These are phyloP conservation scores for Cryptococcus sp. DNA, from an alignment of 1,284 basidiomycete species.

Conservation along the genomic window DNA sequence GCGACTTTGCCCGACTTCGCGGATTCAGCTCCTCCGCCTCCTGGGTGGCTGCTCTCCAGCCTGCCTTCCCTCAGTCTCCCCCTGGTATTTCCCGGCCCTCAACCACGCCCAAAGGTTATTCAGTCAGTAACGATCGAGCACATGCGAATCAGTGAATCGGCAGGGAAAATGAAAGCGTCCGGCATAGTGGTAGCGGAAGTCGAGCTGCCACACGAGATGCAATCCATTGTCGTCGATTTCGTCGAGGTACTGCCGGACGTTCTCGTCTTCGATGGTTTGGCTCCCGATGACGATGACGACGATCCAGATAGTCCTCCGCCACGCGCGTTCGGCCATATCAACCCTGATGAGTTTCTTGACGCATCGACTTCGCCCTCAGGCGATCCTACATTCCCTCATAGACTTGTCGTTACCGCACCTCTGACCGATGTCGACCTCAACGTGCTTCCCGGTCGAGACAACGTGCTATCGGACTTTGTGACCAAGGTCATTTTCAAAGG, in stretches of 20 bases:
- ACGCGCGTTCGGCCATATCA: slow-evolving; percentile 34
- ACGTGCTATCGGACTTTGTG: slow-evolving; percentile 47
- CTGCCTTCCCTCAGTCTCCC: slow-evolving; percentile 35
- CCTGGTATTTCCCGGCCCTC: slow-evolving; percentile 48
- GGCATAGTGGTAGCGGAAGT: slow-evolving; percentile 48
- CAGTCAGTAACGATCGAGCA: slow-evolving; percentile 48
- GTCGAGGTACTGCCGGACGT: slow-evolving; percentile 47
- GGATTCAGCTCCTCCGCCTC: slow-evolving; percentile 21
- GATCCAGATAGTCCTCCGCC: slow-evolving; percentile 22
- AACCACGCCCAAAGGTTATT: slow-evolving; percentile 46
- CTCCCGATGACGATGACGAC: slow-evolving; percentile 19
- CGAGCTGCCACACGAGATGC: slow-evolving; percentile 40
- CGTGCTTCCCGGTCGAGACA: slow-evolving; percentile 45
- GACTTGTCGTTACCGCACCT: slow-evolving; percentile 44
- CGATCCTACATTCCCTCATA: slow-evolving; percentile 26
- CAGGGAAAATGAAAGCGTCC: slow-evolving; percentile 42
- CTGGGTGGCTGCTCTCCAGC: slow-evolving; percentile 37
- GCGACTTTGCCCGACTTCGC: slow-evolving; percentile 22
- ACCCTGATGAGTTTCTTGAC: slow-evolving; percentile 28
- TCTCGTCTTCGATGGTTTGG: slow-evolving; percentile 47
- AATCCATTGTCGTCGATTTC: slow-evolving; percentile 37
- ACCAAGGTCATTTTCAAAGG: slow-evolving; percentile 52
- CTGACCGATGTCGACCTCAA: slow-evolving; percentile 44
- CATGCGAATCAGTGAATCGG: slow-evolving; percentile 44
- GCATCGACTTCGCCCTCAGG: slow-evolving; percentile 23